These are phyloP conservation scores for Aeschynomene evenia DNA, from an alignment of 306 rosid species.

Conservation along the genomic window DNA sequence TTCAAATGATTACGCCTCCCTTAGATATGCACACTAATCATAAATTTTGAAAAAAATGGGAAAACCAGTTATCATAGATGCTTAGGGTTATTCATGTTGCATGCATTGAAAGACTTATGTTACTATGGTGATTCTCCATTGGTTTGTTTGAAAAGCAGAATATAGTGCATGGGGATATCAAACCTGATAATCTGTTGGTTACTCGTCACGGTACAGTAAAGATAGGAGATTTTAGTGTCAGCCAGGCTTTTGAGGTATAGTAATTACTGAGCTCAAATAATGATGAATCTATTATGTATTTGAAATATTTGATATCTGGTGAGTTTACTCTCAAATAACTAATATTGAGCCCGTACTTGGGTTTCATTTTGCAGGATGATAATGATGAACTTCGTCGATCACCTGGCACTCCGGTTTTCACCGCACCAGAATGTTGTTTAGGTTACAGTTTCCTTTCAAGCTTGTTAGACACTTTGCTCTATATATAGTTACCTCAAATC, in stretches of 20 bases:
- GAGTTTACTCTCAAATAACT: no score
- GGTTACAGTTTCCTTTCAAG: slow-evolving; percentile 46
- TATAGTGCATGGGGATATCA: slow-evolving; percentile 94
- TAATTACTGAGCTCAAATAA: slow-evolving; percentile 13
- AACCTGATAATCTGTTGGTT: slow-evolving; percentile 92
- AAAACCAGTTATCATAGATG: background rate
- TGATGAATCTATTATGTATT: background rate
- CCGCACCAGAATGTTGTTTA: slow-evolving; percentile 98
- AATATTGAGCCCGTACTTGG: slow-evolving; percentile 15
- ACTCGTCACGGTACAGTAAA: slow-evolving; percentile 76
- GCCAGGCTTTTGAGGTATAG: slow-evolving; percentile 97
- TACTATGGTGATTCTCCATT: slow-evolving; percentile 5
- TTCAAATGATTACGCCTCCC: background rate
- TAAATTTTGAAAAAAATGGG: background rate
- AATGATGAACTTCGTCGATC: slow-evolving; percentile 92
- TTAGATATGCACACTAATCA: background rate
- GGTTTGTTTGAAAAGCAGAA: slow-evolving; percentile 58
- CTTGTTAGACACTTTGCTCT: slow-evolving; percentile 13
- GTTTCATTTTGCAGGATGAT: slow-evolving; percentile 65
- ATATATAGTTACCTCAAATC: background rate
- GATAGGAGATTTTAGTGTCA: slow-evolving; percentile 98
- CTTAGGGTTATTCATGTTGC: slow-evolving; percentile 7
- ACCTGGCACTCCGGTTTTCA: slow-evolving; percentile 99
- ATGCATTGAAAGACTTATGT: slow-evolving; percentile 21
- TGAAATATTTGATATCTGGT: slow-evolving; percentile 4